A percentile compares a stretch with the other conserved stretches of the same genome.
Conservation (phyloP, 495 filamentous ascomycete genomes). For the Penicillium chermesinum region DNA sequence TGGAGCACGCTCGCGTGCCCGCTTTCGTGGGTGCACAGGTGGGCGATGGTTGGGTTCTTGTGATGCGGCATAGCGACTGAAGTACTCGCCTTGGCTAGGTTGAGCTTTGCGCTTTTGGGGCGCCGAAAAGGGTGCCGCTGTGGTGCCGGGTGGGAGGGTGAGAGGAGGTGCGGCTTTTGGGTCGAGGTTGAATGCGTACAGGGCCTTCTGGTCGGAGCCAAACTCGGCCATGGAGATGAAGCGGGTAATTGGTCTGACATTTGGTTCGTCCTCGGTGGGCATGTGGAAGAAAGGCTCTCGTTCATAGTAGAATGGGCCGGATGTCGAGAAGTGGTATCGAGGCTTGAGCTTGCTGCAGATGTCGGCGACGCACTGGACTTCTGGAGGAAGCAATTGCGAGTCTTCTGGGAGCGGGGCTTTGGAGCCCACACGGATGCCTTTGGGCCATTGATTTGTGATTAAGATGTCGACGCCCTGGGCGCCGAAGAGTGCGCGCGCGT, state of each 20-base stretch:
- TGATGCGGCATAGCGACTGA: conserved; percentile 53
- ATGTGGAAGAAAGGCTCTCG: conserved; percentile 87
- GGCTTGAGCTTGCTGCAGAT: conserved; percentile 73
- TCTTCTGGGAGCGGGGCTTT: conserved; percentile 47
- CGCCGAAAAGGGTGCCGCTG: conserved; percentile 62
- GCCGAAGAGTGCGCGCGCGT: conserved; percentile 67
- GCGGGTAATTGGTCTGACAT: conserved; percentile 60
- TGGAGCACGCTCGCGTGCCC: conserved; percentile 39
- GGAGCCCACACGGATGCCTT: conserved; percentile 58
- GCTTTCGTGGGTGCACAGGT: conserved; percentile 40
- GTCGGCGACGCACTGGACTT: conserved; percentile 60
- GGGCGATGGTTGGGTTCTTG: conserved; percentile 27
- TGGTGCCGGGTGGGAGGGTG: conserved; percentile 60
- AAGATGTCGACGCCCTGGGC: conserved; percentile 77
- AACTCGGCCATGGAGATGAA: conserved; percentile 83
- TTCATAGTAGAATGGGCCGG: conserved; percentile 70
- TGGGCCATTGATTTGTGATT: conserved; percentile 81
- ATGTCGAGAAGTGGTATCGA: conserved; percentile 78
- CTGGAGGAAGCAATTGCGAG: conserved; percentile 30
- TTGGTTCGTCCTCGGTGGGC: conserved; percentile 47
- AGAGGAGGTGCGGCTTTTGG: conserved; percentile 52
- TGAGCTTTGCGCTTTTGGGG: conserved; percentile 56
- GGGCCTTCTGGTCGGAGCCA: conserved; percentile 70
- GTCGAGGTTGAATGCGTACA: conserved; percentile 83
- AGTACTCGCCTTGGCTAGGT: conserved; percentile 46